A percentile compares a stretch with the other conserved stretches of the same genome.
phyloP scores from a whole-genome alignment of 176 grass and related monocot genomes.

The Tillandsia leiboldiana region DNA sequence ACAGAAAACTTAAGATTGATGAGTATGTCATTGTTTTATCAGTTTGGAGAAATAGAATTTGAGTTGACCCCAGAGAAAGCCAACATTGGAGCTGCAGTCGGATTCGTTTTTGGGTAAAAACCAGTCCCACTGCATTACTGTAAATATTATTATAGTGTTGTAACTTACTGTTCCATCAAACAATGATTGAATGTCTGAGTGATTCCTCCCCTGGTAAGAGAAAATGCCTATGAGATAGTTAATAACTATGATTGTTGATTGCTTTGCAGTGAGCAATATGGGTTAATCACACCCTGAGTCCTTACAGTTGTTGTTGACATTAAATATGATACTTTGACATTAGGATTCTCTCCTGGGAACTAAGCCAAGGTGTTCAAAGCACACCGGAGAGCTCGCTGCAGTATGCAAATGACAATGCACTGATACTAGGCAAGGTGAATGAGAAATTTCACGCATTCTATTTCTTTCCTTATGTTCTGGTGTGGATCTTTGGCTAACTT shows the following conservation, averaged over 20 bases:
- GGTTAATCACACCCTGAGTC: not conserved
- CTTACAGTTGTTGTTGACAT: not conserved
- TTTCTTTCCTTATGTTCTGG: not conserved
- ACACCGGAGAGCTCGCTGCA: conserved; percentile 40
- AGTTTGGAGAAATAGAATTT: conserved; percentile 76
- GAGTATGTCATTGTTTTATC: conserved; percentile 15
- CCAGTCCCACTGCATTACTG: not conserved
- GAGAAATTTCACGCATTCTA: not conserved
- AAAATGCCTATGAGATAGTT: not conserved
- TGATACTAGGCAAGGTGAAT: conserved; percentile 44
- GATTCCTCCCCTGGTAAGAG: not conserved
- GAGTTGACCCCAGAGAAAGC: conserved; percentile 60
- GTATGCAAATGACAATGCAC: conserved; percentile 51
- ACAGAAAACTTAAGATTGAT: not conserved
- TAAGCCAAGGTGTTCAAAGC: conserved; percentile 63
- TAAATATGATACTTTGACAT: not conserved
- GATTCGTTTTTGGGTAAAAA: conserved; percentile 61
- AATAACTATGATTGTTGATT: not conserved
- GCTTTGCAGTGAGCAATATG: not conserved
- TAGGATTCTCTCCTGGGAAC: conserved; percentile 71
- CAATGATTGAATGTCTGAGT: not conserved
- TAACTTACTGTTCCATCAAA: no score
- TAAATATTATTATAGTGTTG: not conserved
- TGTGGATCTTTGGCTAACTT: conserved; percentile 12
- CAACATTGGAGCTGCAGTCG: conserved; percentile 51